phyloP scores from a whole-genome alignment of 2,329 filamentous ascomycete species.

The Apiospora rasikravindrae region DNA sequence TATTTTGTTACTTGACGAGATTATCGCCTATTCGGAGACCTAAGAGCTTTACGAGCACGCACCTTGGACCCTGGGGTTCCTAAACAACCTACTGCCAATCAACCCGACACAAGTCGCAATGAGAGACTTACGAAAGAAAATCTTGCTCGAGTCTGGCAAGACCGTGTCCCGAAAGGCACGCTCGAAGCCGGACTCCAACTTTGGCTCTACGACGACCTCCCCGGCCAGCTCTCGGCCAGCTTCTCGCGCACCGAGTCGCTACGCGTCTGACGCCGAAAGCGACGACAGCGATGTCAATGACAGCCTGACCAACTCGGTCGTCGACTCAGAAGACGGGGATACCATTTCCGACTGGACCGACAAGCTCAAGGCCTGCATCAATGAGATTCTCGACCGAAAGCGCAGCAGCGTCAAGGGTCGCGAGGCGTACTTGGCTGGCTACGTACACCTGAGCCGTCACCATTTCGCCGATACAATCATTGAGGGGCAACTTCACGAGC shows the following conservation, averaged over 20 bases:
- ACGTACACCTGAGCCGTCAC: slow-evolving; percentile 69
- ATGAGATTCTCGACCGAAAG: slow-evolving; percentile 76
- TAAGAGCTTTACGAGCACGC: background rate
- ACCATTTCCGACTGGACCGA: slow-evolving; percentile 63
- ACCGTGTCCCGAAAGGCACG: slow-evolving; percentile 73
- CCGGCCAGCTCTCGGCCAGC: slow-evolving; percentile 61
- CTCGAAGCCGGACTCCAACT: slow-evolving; percentile 59
- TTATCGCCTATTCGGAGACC: background rate
- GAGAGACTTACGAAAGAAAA: slow-evolving; percentile 71
- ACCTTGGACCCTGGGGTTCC: background rate
- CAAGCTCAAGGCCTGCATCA: slow-evolving; percentile 68
- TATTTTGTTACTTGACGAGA: slow-evolving; percentile 10
- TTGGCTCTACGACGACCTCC: slow-evolving; percentile 63
- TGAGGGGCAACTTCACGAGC: slow-evolving; percentile 61
- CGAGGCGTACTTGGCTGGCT: slow-evolving; percentile 66
- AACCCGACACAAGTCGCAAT: slow-evolving; percentile 45
- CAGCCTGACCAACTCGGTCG: slow-evolving; percentile 50
- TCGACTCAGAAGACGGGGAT: slow-evolving; percentile 71
- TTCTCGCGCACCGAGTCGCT: slow-evolving; percentile 66
- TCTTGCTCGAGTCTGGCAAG: slow-evolving; percentile 72
- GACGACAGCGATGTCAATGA: slow-evolving; percentile 57
- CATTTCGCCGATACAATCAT: slow-evolving; percentile 71
- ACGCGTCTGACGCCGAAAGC: slow-evolving; percentile 68
- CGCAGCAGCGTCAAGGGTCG: slow-evolving; percentile 75
- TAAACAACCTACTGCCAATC: background rate